These are phyloP conservation scores for Sporisorium exsertum DNA, from an alignment of 1,284 basidiomycete species.

Conservation along the genomic window DNA sequence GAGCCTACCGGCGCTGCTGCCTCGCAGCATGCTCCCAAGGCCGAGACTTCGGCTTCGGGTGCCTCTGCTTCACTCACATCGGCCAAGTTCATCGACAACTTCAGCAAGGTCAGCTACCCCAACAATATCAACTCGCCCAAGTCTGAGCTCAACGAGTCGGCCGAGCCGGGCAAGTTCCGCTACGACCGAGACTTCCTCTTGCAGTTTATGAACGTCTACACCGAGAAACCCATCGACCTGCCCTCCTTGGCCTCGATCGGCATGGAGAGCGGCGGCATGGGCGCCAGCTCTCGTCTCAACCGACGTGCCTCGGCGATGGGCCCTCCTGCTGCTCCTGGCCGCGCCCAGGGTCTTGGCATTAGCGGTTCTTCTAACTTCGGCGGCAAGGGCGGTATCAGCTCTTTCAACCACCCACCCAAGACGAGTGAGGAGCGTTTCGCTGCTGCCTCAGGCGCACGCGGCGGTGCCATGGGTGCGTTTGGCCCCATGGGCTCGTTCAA, in stretches of 20 bases:
- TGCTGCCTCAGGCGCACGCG: slow-evolving; percentile 50
- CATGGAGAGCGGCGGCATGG: slow-evolving; percentile 69
- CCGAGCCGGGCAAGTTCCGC: slow-evolving; percentile 88
- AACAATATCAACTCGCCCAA: slow-evolving; percentile 84
- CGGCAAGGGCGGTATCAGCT: slow-evolving; percentile 62
- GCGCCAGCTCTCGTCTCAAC: slow-evolving; percentile 52
- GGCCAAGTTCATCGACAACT: slow-evolving; percentile 78
- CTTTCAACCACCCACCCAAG: slow-evolving; percentile 59
- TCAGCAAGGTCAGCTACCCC: slow-evolving; percentile 84
- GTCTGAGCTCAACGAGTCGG: slow-evolving; percentile 84
- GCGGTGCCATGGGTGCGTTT: slow-evolving; percentile 59
- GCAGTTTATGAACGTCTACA: slow-evolving; percentile 95
- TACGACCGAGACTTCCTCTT: slow-evolving; percentile 98
- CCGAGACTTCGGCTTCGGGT: slow-evolving; percentile 50
- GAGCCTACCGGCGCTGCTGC: slow-evolving; percentile 31
- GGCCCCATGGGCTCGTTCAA: slow-evolving; percentile 66
- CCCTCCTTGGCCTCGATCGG: slow-evolving; percentile 92
- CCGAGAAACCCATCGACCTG: slow-evolving; percentile 90
- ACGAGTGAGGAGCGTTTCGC: slow-evolving; percentile 69
- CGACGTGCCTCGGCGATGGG: slow-evolving; percentile 61
- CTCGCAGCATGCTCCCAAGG: slow-evolving; percentile 36
- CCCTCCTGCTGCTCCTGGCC: slow-evolving; percentile 57
- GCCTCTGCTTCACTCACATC: slow-evolving; percentile 57
- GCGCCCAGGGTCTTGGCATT: slow-evolving; percentile 59
- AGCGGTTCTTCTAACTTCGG: slow-evolving; percentile 58